Conservation (phyloP, 164 flowering plant species). For the Echeveria elegans region DNA sequence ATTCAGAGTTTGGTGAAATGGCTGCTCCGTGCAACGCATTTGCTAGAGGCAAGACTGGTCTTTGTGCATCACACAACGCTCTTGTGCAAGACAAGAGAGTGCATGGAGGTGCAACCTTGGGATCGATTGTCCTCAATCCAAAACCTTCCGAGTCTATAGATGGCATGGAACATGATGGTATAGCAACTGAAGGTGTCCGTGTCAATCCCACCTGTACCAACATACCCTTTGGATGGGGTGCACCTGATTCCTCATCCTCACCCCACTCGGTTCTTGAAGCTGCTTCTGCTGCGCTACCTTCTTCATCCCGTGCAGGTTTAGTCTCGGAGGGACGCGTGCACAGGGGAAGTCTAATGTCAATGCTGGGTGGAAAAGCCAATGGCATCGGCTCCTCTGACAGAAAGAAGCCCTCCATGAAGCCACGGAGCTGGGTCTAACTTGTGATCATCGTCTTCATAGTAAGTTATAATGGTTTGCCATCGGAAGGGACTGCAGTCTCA, state of each 20-base stretch:
- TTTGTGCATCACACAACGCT: neutral
- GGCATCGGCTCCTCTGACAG: neutral
- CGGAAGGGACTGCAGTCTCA: too few relatives aligned
- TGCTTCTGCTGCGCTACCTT: neutral
- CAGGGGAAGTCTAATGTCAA: neutral
- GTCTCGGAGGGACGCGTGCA: neutral
- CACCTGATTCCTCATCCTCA: neutral
- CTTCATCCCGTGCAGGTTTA: neutral
- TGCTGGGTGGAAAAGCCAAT: neutral
- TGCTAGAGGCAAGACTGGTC: neutral
- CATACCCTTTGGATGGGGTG: neutral
- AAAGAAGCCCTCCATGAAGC: neutral
- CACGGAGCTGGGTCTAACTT: neutral
- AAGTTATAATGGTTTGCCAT: neutral
- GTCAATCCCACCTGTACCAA: neutral
- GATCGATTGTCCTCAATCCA: neutral
- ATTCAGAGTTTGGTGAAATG: conserved; percentile 41
- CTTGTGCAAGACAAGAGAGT: neutral
- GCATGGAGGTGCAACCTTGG: neutral
- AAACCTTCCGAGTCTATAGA: neutral
- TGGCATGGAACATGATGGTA: neutral
- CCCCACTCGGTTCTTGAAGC: neutral
- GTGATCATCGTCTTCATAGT: neutral
- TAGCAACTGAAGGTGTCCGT: neutral
- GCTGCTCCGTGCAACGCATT: neutral